Conservation (phyloP, 2,329 filamentous ascomycete species). For the Teratosphaeria nubilosa region DNA sequence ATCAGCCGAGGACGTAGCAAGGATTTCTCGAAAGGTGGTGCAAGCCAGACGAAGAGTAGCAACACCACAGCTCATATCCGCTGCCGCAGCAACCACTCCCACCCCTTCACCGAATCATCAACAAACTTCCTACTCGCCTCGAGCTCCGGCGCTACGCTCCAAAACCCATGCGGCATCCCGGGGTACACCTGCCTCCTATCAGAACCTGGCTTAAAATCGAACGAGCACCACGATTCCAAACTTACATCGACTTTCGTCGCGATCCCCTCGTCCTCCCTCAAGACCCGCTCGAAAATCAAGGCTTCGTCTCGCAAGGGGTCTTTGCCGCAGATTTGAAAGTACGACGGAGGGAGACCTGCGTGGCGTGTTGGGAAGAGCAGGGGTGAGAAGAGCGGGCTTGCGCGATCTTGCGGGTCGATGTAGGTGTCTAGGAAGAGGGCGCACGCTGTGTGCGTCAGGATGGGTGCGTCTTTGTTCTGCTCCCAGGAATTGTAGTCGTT, state of each 20-base stretch:
- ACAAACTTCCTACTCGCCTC: conserved; percentile 18
- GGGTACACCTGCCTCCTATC: conserved; percentile 22
- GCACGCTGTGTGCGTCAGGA: conserved; percentile 15
- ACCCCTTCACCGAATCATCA: conserved; percentile 19
- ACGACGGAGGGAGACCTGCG: conserved; percentile 32
- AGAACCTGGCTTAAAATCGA: not conserved
- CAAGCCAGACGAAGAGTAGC: not conserved
- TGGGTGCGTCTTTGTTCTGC: conserved; percentile 15
- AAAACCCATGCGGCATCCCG: conserved; percentile 36
- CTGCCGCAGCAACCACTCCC: conserved; percentile 22
- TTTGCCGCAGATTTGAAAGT: conserved; percentile 39
- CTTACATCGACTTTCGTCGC: conserved; percentile 29
- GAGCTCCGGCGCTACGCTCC: conserved; percentile 20
- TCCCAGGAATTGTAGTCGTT: conserved; percentile 32
- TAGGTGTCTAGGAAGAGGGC: conserved; percentile 12
- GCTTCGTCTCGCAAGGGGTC: conserved; percentile 43
- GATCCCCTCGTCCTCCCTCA: conserved; percentile 31
- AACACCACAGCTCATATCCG: conserved; percentile 1
- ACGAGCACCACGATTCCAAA: not conserved
- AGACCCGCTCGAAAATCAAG: conserved; percentile 34
- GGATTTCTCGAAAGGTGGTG: not conserved
- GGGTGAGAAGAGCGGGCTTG: conserved; percentile 23
- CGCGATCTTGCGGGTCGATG: conserved; percentile 13
- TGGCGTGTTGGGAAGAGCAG: conserved; percentile 23
- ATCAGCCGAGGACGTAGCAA: not conserved